phyloP scores from a whole-genome alignment of 352 stramenopile species.

The Phytophthora pini region DNA sequence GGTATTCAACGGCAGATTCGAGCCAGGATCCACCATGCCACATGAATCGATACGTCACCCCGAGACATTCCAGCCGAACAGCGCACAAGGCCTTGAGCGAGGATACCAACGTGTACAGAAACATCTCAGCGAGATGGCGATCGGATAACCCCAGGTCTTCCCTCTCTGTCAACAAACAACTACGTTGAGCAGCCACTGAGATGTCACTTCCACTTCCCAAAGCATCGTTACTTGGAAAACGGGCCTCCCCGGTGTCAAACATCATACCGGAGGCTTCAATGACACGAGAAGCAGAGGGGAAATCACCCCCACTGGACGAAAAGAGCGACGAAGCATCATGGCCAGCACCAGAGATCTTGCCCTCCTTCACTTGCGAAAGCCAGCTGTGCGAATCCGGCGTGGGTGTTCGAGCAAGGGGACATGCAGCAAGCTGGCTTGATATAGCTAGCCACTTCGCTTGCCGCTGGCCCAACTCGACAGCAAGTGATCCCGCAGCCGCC shows the following conservation, averaged over 20 bases:
- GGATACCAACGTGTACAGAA: slow-evolving; percentile 68
- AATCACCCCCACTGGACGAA: slow-evolving; percentile 19
- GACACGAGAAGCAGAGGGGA: slow-evolving; percentile 42
- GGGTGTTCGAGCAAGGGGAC: slow-evolving; percentile 51
- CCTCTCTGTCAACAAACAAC: slow-evolving; percentile 46
- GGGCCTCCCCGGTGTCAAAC: slow-evolving; percentile 43
- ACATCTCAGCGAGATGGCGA: slow-evolving; percentile 47
- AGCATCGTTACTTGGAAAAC: slow-evolving; percentile 25
- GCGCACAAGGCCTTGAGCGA: slow-evolving; percentile 60
- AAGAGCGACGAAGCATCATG: slow-evolving; percentile 51
- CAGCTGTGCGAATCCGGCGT: slow-evolving; percentile 78
- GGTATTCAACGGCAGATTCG: slow-evolving; percentile 59
- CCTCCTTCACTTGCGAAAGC: slow-evolving; percentile 75
- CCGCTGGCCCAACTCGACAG: slow-evolving; percentile 36
- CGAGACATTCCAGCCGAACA: slow-evolving; percentile 59
- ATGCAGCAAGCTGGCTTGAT: slow-evolving; percentile 73
- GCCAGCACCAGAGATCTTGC: slow-evolving; percentile 79
- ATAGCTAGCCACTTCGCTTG: slow-evolving; percentile 75
- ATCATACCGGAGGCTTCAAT: slow-evolving; percentile 50
- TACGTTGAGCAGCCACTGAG: slow-evolving; percentile 21
- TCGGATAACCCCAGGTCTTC: slow-evolving; percentile 58
- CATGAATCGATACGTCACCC: slow-evolving; percentile 57
- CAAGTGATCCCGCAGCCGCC: slow-evolving; percentile 32
- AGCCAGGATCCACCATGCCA: slow-evolving; percentile 71
- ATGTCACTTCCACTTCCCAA: slow-evolving; percentile 14